Evolutionary conservation across 169 alveolate species (phyloP).

Genomic region (Prorocentrum cordatum): DNA sequence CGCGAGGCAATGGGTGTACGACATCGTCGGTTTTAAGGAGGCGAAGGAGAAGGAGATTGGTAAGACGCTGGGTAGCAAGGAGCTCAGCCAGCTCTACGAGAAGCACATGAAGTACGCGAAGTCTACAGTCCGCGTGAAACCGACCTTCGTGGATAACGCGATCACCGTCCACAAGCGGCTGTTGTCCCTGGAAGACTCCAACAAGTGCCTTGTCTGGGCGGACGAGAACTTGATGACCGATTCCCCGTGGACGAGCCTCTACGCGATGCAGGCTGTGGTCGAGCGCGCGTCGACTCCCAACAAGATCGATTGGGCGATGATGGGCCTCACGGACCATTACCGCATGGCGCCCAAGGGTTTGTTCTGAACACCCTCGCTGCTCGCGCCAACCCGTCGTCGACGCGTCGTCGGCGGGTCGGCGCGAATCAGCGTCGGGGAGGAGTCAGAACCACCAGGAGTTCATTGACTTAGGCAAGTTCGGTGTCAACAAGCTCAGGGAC

Average conservation of each 20-base stretch:
- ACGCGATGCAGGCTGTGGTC: not conserved
- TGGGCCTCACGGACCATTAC: not conserved
- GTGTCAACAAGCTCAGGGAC: not conserved
- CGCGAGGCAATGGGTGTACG: not conserved
- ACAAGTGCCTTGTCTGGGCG: not conserved
- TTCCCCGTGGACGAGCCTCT: not conserved
- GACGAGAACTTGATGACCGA: not conserved
- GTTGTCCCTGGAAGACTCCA: not conserved
- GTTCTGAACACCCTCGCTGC: too few relatives aligned
- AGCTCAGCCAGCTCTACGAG: not conserved
- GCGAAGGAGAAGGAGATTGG: not conserved
- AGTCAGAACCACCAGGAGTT: not conserved
- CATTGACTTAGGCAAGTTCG: not conserved
- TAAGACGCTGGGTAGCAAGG: not conserved
- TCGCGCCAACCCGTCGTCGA: too few relatives aligned
- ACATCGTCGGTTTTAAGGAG: not conserved
- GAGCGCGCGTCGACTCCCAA: not conserved
- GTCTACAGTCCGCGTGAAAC: not conserved
- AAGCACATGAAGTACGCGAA: not conserved
- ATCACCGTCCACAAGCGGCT: not conserved
- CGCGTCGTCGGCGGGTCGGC: too few relatives aligned
- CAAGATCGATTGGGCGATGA: not conserved
- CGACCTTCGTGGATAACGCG: not conserved
- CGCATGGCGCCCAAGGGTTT: not conserved
- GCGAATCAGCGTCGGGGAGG: not conserved